Base-by-base conservation (phyloP, 1,284 basidiomycete genomes). In the Stereum hirsutum region DNA sequence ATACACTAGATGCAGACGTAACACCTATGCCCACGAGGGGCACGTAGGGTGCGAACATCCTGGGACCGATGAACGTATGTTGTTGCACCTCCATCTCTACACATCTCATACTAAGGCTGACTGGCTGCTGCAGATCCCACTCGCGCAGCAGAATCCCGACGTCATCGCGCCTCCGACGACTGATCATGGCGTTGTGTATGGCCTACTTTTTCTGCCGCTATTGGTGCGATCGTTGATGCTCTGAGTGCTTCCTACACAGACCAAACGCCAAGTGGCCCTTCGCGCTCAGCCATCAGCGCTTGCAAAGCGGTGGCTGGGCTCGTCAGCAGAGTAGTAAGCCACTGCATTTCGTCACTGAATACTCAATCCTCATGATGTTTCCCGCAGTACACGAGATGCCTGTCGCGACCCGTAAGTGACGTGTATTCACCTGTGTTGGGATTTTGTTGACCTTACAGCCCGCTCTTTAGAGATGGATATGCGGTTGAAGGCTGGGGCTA, bases 271-370 rank as follows among this genome's bases (percentile, higher is more conserved):
- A 84, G 57, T 86, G 83, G 83, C 74, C 82, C 0, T 83, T 84
- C 58, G 63, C 66, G 45, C 57, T 84, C 45, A 82, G 78, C 45
- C 77, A 80, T 57, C 85, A 81, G 52, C 74, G 81, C 21, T 57
- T 87, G 19, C 74, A 78, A 46, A 74, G 74, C 0, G 83, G 83
- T 20, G 83, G 83, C 0, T 88, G 83, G 83, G 78, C 80, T 28
- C 71, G 81, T 42, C 72, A 83, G 52, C 70, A 85, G 59, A 84
- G 81, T 48, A 54, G 79, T 77, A 48, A 33, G 47, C 66, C 49
- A 19, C n/a, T n/a, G 20, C 11, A 4, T 15, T 35, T 31, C 14
- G 20, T 33, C 37, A 32, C 37, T n/a, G 20, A 12, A 21, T 21
- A 35, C 41, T n/a, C 31, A 36, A 35, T 43, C 49, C 17, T 52